Evolutionary conservation across 305 asterid genomes (phyloP).

Genomic region (Fraxinus floribunda): DNA sequence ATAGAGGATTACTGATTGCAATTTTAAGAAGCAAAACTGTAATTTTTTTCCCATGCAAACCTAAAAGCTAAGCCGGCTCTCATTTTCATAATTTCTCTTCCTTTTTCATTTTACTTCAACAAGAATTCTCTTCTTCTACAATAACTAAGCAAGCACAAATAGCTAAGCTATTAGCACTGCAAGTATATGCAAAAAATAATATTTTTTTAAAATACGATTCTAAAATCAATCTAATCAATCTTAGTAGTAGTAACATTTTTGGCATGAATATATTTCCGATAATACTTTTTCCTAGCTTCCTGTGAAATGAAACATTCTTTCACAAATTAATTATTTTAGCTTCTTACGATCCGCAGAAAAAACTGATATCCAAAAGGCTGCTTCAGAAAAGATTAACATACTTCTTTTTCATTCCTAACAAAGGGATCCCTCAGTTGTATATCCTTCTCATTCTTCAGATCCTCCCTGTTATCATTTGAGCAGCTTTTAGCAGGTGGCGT

Average conservation of each 20-base stretch:
- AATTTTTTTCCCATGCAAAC: not conserved
- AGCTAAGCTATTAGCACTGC: not conserved
- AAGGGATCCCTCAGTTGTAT: slow-evolving; percentile 16
- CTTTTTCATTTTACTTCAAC: not conserved
- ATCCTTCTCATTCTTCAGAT: slow-evolving; percentile 35
- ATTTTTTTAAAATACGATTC: not conserved
- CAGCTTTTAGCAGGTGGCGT: slow-evolving; percentile 27
- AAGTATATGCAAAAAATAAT: not conserved
- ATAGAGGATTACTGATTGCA: not conserved
- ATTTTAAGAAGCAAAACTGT: not conserved
- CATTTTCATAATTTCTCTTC: not conserved
- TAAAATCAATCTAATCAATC: not conserved
- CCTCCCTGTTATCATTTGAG: slow-evolving; percentile 24
- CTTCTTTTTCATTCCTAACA: slow-evolving; percentile 27
- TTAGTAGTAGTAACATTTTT: not conserved
- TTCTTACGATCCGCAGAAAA: slow-evolving; percentile 4
- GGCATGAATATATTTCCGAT: not conserved
- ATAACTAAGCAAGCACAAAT: not conserved
- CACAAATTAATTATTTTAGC: not conserved
- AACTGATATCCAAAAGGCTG: not conserved
- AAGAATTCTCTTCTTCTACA: not conserved
- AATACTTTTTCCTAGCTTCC: not conserved
- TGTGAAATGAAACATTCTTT: not conserved
- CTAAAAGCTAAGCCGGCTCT: not conserved
- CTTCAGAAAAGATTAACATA: slow-evolving; percentile 25